phyloP scores from a whole-genome alignment of 2,329 filamentous ascomycete species.

The Penicillium sp. region DNA sequence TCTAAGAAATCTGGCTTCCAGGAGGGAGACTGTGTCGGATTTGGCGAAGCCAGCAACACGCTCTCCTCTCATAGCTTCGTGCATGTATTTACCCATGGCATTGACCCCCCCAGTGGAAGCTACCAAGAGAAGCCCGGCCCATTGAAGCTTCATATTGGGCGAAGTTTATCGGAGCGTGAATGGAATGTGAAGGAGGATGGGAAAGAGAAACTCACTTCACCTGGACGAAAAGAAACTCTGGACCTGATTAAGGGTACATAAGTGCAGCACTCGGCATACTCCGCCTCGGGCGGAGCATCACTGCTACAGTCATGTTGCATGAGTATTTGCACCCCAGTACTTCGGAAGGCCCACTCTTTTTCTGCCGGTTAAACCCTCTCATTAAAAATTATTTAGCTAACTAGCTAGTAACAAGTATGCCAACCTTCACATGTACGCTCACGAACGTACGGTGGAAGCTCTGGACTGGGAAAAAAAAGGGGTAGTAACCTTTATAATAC shows the following conservation, averaged over 20 bases:
- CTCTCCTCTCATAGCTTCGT: conserved; percentile 7
- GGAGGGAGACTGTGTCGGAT: conserved; percentile 1
- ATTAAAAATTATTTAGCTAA: no score
- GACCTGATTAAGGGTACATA: neutral
- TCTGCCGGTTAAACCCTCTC: no score
- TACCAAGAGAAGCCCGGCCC: conserved; percentile 6
- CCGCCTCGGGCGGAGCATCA: neutral
- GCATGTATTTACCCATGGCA: conserved; percentile 8
- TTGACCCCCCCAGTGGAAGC: conserved; percentile 5
- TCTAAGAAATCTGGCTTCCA: conserved; percentile 4
- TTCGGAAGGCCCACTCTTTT: no score
- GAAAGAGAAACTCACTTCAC: neutral
- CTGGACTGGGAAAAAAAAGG: no score
- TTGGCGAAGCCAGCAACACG: conserved; percentile 9
- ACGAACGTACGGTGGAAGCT: no score
- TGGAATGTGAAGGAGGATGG: neutral
- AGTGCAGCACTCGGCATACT: neutral
- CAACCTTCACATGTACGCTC: no score
- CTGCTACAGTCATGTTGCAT: no score
- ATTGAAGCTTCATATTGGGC: conserved; percentile 6
- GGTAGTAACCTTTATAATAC: no score
- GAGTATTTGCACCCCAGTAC: no score
- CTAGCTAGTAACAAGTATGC: no score
- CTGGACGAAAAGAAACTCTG: neutral
- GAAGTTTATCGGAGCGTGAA: neutral